Evolutionary conservation across 2,329 filamentous ascomycete genomes (phyloP), one percentile per base, ranked within the genome.

Genomic region (Lomentospora prolificans): DNA sequence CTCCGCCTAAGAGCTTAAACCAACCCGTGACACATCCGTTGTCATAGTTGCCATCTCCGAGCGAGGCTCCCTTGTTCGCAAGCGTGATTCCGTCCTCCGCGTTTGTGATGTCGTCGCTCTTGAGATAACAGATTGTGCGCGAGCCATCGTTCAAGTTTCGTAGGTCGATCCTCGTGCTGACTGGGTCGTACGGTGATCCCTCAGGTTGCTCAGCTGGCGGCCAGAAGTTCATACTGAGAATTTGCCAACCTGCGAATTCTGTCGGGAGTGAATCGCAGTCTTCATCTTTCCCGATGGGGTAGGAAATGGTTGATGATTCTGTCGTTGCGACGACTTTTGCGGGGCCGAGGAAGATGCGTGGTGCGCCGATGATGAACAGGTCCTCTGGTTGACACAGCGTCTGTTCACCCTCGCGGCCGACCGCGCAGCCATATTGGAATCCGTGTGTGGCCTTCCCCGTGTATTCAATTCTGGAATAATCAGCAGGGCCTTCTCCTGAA

Each of bases 141-240:
- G 51, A 53, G 24, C 24, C 30, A 14, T 53, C 51, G 5, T 53
- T 53, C 30, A 53, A 25, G 31, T 53, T 53, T 10, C 51, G 4
- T 19, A 53, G 19, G 19, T 53, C 51, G 22, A 53, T 8, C 7
- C 51, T 12, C 17, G 41, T 3, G 51, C 51, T 53, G n/a, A 41
- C 51, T 0, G 51, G 31, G 3, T 14, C 27, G 31, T 36, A 53
- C 19, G 51, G 51, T 17, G 50, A 51, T 5, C 25, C 50, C 27
- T 41, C 19, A 31, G 51, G 51, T 19, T 36, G 51, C 19, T 33
- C 17, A 14, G 51, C 17, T 4, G 51, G n/a, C 30, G 30, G 30
- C 28, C 31, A 24, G 31, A n/a, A 53, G 51, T 9, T 36, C 51
- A 53, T 53, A 19, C 33, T 19, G n/a, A 41, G 30, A 9, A 53